These are phyloP conservation scores for Monosporozyma yasuniensis DNA, from an alignment of 805 yeast species.

Conservation along the genomic window DNA sequence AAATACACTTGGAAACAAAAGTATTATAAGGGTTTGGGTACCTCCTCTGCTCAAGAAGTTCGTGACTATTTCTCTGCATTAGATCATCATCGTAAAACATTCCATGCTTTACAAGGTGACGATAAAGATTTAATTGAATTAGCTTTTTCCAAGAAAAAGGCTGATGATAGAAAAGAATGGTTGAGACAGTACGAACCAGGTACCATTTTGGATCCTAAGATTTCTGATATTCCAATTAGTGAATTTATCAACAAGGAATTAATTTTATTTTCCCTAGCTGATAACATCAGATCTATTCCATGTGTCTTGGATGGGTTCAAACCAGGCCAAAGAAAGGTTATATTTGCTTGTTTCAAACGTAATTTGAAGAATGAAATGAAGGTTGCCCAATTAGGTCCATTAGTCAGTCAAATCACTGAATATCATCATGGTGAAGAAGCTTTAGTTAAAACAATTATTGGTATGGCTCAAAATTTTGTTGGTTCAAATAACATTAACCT, in stretches of 20 bases:
- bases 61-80: constrained; percentile 81
- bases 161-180: constrained; percentile 98
- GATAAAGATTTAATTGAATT: constrained; percentile 76
- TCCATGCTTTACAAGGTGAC: constrained; percentile 69
- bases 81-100: constrained; percentile 77
- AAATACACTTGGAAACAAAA: constrained; percentile 79
- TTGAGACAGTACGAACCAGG: constrained; percentile 85
- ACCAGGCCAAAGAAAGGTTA: constrained; percentile 93
- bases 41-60: constrained; percentile 75
- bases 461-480: constrained; percentile 88
- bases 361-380: constrained; percentile 71
- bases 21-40: constrained; percentile 98
- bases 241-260: constrained; percentile 93
- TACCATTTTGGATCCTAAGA: constrained; percentile 74
- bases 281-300: constrained; percentile 90
- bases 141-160: constrained; percentile 90
- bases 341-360: constrained; percentile 77
- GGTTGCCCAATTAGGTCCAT: constrained; percentile 86
- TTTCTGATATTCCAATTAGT: constrained; percentile 73
- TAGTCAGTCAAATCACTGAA: constrained; percentile 78
- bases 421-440: constrained; percentile 95
- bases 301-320: constrained; percentile 89
- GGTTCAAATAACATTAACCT: constrained; percentile 86
- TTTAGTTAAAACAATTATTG: constrained; percentile 80
- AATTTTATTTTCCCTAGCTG: constrained; percentile 93